These are phyloP conservation scores for Candida nemodendra DNA, from an alignment of 805 yeast genomes.

Conservation along the genomic window DNA sequence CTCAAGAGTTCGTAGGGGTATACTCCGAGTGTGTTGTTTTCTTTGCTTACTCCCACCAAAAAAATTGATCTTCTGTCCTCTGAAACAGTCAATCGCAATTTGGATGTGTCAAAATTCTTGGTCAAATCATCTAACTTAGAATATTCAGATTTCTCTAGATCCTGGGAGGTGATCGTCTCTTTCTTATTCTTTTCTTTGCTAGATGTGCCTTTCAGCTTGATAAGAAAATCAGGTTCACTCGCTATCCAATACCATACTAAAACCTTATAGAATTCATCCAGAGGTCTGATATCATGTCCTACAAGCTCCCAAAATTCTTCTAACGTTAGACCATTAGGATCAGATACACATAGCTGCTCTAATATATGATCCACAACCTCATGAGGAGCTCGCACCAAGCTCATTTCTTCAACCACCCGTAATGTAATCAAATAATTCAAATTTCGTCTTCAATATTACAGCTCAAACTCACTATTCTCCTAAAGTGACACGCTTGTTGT, in stretches of 20 bases:
- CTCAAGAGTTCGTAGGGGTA: constrained; percentile 54
- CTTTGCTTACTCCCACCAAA: constrained; percentile 54
- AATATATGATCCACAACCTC: constrained; percentile 32
- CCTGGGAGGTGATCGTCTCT: constrained; percentile 1
- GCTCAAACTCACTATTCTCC: too few relatives aligned
- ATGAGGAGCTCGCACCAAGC: constrained; percentile 39
- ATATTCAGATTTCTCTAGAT: constrained; percentile 10
- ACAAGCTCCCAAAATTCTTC: constrained; percentile 34
- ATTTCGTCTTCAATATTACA: too few relatives aligned
- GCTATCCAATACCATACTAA: constrained; percentile 40
- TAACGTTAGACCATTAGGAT: constrained; percentile 33
- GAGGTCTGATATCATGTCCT: constrained; percentile 10
- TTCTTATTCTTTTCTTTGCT: constrained; percentile 9
- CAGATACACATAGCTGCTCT: constrained; percentile 36
- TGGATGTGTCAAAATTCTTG: constrained; percentile 10
- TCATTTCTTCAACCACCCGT: too few relatives aligned
- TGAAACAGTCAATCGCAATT: constrained; percentile 37
- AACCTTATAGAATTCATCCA: constrained; percentile 33
- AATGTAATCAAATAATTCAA: too few relatives aligned
- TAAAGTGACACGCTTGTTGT: too few relatives aligned
- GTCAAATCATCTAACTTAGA: constrained; percentile 5
- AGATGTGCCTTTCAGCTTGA: constrained; percentile 7
- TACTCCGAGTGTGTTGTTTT: constrained; percentile 53
- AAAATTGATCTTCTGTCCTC: constrained; percentile 57
- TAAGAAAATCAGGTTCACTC: constrained; percentile 26